These are phyloP conservation scores for Stephanodiscus triporus DNA, from an alignment of 108 stramenopile species.

Conservation along the genomic window DNA sequence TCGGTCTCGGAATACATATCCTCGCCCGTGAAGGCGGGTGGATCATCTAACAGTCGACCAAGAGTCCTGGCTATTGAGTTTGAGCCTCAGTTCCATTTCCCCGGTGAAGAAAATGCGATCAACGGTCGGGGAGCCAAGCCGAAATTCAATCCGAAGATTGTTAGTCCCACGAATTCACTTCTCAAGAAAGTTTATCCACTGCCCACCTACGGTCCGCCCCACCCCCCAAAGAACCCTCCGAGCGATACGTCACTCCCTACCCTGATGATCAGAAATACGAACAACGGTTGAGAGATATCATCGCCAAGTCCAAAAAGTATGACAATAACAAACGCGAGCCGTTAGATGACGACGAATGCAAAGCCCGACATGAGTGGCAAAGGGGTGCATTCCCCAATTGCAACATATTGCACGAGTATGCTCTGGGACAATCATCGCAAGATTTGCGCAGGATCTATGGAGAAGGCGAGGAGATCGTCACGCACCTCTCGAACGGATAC, in stretches of 20 bases:
- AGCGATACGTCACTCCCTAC: conserved; percentile 33
- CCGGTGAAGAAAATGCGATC: background rate
- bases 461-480: conserved; percentile 43
- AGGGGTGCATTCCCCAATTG: conserved; percentile 63
- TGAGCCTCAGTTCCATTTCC: background rate
- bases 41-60: background rate
- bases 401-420: conserved; percentile 72
- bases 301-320: conserved; percentile 41
- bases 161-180: background rate
- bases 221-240: conserved; percentile 10
- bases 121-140: background rate
- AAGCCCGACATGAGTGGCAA: conserved; percentile 71
- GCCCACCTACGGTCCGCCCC: conserved; percentile 17
- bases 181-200: background rate
- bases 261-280: conserved; percentile 35
- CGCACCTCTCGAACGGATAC: conserved; percentile 59
- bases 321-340: conserved; percentile 31
- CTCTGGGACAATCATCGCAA: conserved; percentile 35
- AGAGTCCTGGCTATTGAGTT: background rate
- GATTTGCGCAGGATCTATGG: conserved; percentile 33
- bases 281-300: conserved; percentile 11
- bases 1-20: too few relatives aligned
- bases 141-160: background rate
- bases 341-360: conserved; percentile 58
- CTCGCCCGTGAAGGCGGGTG: background rate